phyloP scores from a whole-genome alignment of 2,329 filamentous ascomycete genomes.

The Colletotrichum tabaci region DNA sequence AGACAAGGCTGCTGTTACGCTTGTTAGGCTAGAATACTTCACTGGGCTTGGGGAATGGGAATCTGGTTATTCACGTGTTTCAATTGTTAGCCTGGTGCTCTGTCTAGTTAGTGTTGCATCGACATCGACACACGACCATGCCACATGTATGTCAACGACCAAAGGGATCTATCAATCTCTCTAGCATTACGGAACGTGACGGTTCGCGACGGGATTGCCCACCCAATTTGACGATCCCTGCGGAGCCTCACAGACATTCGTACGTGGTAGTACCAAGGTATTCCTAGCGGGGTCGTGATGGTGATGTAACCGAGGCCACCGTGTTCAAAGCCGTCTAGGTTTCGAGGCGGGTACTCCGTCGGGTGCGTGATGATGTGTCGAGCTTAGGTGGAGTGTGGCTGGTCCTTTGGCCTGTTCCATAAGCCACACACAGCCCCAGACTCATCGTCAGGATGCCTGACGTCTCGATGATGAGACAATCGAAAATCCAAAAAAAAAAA shows the following conservation, averaged over 20 bases:
- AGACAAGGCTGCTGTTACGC: constrained; percentile 33
- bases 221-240: constrained; percentile 1
- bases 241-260: not conserved
- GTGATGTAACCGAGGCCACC: constrained; percentile 38
- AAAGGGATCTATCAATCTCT: not conserved
- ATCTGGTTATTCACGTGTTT: constrained; percentile 36
- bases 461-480: constrained; percentile 6
- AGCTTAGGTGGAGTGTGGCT: constrained; percentile 22
- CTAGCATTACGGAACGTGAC: not conserved
- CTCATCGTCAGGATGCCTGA: not conserved
- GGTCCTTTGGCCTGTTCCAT: constrained; percentile 21
- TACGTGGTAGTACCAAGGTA: constrained; percentile 7
- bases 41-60: constrained; percentile 25
- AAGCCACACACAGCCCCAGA: constrained; percentile 21
- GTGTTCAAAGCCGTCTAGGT: constrained; percentile 31
- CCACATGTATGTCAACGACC: not conserved
- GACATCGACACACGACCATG: constrained; percentile 21
- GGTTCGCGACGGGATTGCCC: constrained; percentile 13
- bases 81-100: constrained; percentile 38
- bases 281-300: constrained; percentile 1
- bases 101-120: constrained; percentile 27
- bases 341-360: not conserved
- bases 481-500: not conserved
- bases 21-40: constrained; percentile 38
- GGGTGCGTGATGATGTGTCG: not conserved